Conservation (phyloP, 164 flowering plant genomes). For the Buxus sempervirens region DNA sequence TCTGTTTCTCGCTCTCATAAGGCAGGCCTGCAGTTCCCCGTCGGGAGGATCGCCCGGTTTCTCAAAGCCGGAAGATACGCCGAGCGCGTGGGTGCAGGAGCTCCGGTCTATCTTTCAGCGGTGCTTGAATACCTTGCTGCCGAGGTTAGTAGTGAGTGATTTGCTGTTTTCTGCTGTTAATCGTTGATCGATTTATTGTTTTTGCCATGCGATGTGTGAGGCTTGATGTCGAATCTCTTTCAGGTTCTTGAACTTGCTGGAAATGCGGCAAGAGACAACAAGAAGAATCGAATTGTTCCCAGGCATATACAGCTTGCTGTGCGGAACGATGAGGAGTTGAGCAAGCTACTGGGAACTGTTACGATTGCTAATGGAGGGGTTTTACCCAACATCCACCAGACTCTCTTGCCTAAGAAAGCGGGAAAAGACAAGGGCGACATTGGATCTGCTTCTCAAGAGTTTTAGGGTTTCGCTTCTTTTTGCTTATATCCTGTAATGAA, state of each 20-base stretch:
- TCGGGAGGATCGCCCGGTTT: constrained; percentile 54
- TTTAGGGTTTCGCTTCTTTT: no score
- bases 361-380: no score
- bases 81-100: constrained; percentile 58
- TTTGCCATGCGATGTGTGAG: background rate
- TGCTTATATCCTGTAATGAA: no score
- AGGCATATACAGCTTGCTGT: constrained; percentile 58
- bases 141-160: constrained; percentile 26
- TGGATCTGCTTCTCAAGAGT: no score
- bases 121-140: constrained; percentile 64
- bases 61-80: constrained; percentile 60
- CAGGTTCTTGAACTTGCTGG: constrained; percentile 57
- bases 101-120: constrained; percentile 60
- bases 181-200: no score
- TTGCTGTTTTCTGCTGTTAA: background rate
- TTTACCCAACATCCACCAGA: no score
- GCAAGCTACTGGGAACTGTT: constrained; percentile 48
- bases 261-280: constrained; percentile 53
- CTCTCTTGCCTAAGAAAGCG: background rate
- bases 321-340: constrained; percentile 48
- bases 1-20: constrained; percentile 48
- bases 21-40: constrained; percentile 59
- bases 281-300: constrained; percentile 48
- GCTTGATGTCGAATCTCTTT: background rate
- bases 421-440: constrained; percentile 1